Percentiles rank a stretch among this genome's conserved stretches.
Evolutionary conservation across 306 rosid species (phyloP).

Genomic region (Alnus rubra): DNA sequence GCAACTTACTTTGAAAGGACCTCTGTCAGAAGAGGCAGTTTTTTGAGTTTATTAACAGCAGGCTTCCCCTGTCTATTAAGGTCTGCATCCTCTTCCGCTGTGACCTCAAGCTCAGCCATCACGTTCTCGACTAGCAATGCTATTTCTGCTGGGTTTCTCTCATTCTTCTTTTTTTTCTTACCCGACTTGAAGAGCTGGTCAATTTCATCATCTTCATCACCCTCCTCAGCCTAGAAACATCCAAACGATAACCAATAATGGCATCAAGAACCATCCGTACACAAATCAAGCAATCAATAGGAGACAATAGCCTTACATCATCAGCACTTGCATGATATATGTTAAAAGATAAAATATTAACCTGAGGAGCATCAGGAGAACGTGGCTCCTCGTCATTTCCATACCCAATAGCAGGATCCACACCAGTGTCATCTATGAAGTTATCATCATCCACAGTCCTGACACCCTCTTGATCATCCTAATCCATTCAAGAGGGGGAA

Average conservation of each 20-base stretch:
- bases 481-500: slow-evolving; percentile 22
- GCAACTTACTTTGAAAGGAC: slow-evolving; percentile 84
- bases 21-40: slow-evolving; percentile 79
- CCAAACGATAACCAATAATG: slow-evolving; percentile 14
- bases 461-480: slow-evolving; percentile 86
- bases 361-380: slow-evolving; percentile 92
- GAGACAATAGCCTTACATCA: not conserved
- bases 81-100: slow-evolving; percentile 94
- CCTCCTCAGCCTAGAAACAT: slow-evolving; percentile 80
- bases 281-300: not conserved
- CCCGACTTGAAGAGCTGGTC: slow-evolving; percentile 75
- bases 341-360: slow-evolving; percentile 15
- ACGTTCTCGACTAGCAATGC: slow-evolving; percentile 89
- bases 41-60: slow-evolving; percentile 86
- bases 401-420: slow-evolving; percentile 66
- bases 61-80: slow-evolving; percentile 83
- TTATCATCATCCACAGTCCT: slow-evolving; percentile 86
- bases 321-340: not conserved
- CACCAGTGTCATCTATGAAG: slow-evolving; percentile 94
- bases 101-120: slow-evolving; percentile 98
- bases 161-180: slow-evolving; percentile 80
- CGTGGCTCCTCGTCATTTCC: slow-evolving; percentile 64
- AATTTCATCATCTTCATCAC: slow-evolving; percentile 83
- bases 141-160: slow-evolving; percentile 89
- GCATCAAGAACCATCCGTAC: slow-evolving; percentile 11